Base-by-base conservation (phyloP, 192 early-diverging fungal genomes). In the Lunasporangiospora selenospora region DNA sequence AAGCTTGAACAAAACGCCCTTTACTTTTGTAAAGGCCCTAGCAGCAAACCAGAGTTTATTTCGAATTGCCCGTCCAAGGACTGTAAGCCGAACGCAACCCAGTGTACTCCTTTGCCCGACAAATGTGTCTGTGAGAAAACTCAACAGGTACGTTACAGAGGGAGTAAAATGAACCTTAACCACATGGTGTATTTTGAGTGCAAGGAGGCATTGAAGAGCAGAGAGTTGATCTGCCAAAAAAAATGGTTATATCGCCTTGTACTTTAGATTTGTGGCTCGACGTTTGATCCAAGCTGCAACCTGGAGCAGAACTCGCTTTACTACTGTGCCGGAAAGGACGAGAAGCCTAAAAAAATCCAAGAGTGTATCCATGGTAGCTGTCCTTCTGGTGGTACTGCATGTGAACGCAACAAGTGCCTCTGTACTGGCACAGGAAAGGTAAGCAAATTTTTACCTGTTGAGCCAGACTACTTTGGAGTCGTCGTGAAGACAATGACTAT, bases 211-310 rank as follows among this genome's bases (percentile, higher is more conserved):
- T n/a, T n/a, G n/a, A n/a, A n/a, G n/a, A n/a, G n/a, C n/a, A n/a
- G n/a, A n/a, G n/a, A n/a, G n/a, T n/a, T n/a, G n/a, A n/a, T n/a
- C n/a, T n/a, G n/a, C n/a, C n/a, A n/a, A n/a, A n/a, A n/a, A n/a
- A n/a, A n/a, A n/a, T n/a, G n/a, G n/a, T n/a, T n/a, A n/a, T n/a
- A n/a, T n/a, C n/a, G n/a, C n/a, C n/a, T n/a, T n/a, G n/a, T n/a
- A n/a, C 27, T 23, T 1, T 42, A 56, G 54, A 40, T 56, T 34
- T 56, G 54, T 44, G 54, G 54, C 11, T 56, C 54, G 19, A 43
- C 54, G 3, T 56, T 56, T 36, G 34, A 33, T 18, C 29, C 7
- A 4, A n/a, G 15, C 6, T 60, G 58, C 13, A 27, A 26, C 11
- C n/a, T 26, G 23, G 41, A 60, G 24, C 27, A 30, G 31, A 24